Base-by-base conservation (phyloP, 1,284 basidiomycete genomes). In the Cryptococcus sp. region DNA sequence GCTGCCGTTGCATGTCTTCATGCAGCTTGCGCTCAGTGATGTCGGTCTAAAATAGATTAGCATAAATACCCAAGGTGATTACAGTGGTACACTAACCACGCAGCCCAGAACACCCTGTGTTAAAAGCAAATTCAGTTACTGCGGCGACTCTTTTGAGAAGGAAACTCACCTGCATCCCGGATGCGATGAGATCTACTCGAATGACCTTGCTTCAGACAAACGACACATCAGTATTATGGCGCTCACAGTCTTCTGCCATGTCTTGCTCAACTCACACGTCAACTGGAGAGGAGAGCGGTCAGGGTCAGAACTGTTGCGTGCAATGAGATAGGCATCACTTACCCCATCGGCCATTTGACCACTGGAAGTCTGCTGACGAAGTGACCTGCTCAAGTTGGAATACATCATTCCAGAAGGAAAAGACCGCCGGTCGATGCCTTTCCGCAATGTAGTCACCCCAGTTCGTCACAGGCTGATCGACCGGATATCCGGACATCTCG, bases 11-110 rank as follows among this genome's bases (percentile, higher is more conserved):
- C 7, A 67, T 57, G 38, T 72, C 64, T 54, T 78, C 77, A 53
- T 72, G 64, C 20, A 69, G 46, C 58, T 76, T 77, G 25, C 72
- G 68, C 50, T 75, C 73, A 6, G 76, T 76, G 22, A 74, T 73
- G 52, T 77, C 77, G 44, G 63, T 68, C 38, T 61, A 20, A 0
- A 17, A 44, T 4, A 44, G 13, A 37, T 55, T 34, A 52, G 41
- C 29, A 5, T 16, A 5, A 1, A 22, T 5, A 22, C 19, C n/a
- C 23, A 11, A 25, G n/a, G 25, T 8, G n/a, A 1, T 22, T 45
- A 16, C 15, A 7, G 29, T 17, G 15, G 7, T 8, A 43, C 1
- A 52, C 58, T 8, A 20, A 65, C 64, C 23, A 72, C 59, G 54
- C 67, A 67, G n/a, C 73, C 73, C 17, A 74, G 54, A 16, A 74